Conservation (phyloP, 2,329 filamentous ascomycete species). For the Venturia nashicola region DNA sequence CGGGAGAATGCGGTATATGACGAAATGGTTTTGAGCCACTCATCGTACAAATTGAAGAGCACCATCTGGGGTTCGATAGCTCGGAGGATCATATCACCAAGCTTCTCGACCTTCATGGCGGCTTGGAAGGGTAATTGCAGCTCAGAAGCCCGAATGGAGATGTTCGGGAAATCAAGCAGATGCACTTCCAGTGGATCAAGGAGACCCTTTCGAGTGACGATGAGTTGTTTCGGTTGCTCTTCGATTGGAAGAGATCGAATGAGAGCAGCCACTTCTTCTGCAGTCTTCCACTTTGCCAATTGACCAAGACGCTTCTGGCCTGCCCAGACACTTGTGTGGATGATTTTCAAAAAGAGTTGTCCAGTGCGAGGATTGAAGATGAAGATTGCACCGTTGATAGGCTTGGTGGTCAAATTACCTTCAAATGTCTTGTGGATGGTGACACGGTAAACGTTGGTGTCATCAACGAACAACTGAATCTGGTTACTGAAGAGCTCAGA, state of each 20-base stretch:
- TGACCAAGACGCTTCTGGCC: slow-evolving; percentile 98
- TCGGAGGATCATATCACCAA: slow-evolving; percentile 96
- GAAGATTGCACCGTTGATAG: slow-evolving; percentile 98
- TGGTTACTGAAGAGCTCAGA: slow-evolving; percentile 98
- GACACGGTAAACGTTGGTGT: slow-evolving; percentile 98
- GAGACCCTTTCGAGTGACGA: slow-evolving; percentile 93
- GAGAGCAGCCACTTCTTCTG: slow-evolving; percentile 95
- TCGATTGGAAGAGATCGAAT: slow-evolving; percentile 93
- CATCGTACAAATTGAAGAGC: slow-evolving; percentile 95
- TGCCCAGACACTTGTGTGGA: slow-evolving; percentile 98
- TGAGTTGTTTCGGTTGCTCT: slow-evolving; percentile 97
- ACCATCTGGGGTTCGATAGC: slow-evolving; percentile 99
- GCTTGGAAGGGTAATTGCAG: slow-evolving; percentile 97
- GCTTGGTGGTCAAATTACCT: slow-evolving; percentile 96
- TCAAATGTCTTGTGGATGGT: slow-evolving; percentile 99
- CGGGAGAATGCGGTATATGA: slow-evolving; percentile 98
- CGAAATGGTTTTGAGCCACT: slow-evolving; percentile 97
- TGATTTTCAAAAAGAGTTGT: slow-evolving; percentile 97
- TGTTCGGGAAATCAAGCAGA: slow-evolving; percentile 95
- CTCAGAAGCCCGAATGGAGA: slow-evolving; percentile 94
- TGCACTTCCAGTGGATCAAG: slow-evolving; percentile 96
- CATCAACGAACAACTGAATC: slow-evolving; percentile 96
- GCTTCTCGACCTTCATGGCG: slow-evolving; percentile 98
- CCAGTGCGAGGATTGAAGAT: slow-evolving; percentile 99
- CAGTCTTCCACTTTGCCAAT: slow-evolving; percentile 98